Conservation (phyloP, 805 yeast species). For the Wickerhamiella allomyrinae region DNA sequence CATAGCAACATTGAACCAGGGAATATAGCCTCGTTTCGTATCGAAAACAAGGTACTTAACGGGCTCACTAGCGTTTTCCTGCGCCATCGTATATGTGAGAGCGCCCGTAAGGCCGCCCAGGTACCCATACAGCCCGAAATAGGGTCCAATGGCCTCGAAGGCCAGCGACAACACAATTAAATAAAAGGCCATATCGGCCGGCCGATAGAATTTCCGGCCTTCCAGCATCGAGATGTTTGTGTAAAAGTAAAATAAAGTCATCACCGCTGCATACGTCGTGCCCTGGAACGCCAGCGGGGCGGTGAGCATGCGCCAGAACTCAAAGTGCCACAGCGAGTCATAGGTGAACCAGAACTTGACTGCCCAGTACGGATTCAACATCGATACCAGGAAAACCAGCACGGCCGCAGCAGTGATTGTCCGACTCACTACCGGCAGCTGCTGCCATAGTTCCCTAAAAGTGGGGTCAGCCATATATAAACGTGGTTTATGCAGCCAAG, state of each 20-base stretch:
- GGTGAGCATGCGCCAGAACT: slow-evolving; percentile 10
- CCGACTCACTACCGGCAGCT: slow-evolving; percentile 13
- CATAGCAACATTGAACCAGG: slow-evolving; percentile 22
- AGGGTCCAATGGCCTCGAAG: slow-evolving; percentile 15
- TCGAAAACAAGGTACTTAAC: slow-evolving; percentile 21
- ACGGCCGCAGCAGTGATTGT: slow-evolving; percentile 3
- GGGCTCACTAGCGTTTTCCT: slow-evolving; percentile 21
- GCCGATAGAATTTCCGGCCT: slow-evolving; percentile 2
- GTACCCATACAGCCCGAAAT: slow-evolving; percentile 13
- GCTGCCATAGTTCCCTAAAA: slow-evolving; percentile 11
- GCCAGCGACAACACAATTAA: slow-evolving; percentile 8
- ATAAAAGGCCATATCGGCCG: slow-evolving; percentile 12
- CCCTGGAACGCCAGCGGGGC: slow-evolving; percentile 10
- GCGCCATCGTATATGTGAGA: slow-evolving; percentile 27
- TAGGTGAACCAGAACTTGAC: slow-evolving; percentile 11
- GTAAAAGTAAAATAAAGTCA: slow-evolving; percentile 8
- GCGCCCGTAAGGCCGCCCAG: slow-evolving; percentile 22
- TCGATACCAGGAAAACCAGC: slow-evolving; percentile 1
- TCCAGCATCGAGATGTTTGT: slow-evolving; percentile 8
- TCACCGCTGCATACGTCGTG: slow-evolving; percentile 2
- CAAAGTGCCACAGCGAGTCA: slow-evolving; percentile 5
- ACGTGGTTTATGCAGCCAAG: too few species aligned
- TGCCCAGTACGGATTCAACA: slow-evolving; percentile 7
- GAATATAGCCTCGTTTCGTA: slow-evolving; percentile 22
- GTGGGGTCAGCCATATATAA: slow-evolving; percentile 1